phyloP scores from a whole-genome alignment of 2,329 filamentous ascomycete genomes.

The Torrubiellomyces zombiae region DNA sequence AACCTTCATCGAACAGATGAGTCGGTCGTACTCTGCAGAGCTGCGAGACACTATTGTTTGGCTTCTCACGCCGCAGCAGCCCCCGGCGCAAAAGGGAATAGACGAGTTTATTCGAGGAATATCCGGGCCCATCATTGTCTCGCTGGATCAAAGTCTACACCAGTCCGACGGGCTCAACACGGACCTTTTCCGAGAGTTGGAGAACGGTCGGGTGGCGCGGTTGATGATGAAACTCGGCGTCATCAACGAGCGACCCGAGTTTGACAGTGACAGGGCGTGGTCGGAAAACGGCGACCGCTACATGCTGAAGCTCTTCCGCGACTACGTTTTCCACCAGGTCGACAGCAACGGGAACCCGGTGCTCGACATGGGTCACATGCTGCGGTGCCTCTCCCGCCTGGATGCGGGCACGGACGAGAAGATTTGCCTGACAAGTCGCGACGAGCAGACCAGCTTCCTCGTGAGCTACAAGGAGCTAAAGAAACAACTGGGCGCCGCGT shows the following conservation, averaged over 20 bases:
- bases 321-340: conserved; percentile 95
- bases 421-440: conserved; percentile 69
- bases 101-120: conserved; percentile 68
- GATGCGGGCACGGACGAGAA: conserved; percentile 81
- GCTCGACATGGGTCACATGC: conserved; percentile 73
- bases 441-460: conserved; percentile 78
- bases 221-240: conserved; percentile 67
- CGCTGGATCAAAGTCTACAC: conserved; percentile 67
- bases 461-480: conserved; percentile 83
- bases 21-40: conserved; percentile 59
- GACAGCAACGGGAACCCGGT: conserved; percentile 70
- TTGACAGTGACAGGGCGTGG: conserved; percentile 63
- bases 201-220: conserved; percentile 75
- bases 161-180: conserved; percentile 57
- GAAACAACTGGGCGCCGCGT: conserved; percentile 41
- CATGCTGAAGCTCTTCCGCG: conserved; percentile 83
- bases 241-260: conserved; percentile 80
- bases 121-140: conserved; percentile 55
- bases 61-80: conserved; percentile 53
- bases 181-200: conserved; percentile 63
- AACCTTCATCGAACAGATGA: conserved; percentile 59
- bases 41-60: conserved; percentile 67
- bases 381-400: conserved; percentile 77
- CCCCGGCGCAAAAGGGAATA: conserved; percentile 47
- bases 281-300: conserved; percentile 87